phyloP scores from a whole-genome alignment of 345 rosid species.

The Brassica napus region Da-Ae NC_063451.1:18816001-18816500 shows the following conservation, averaged over 20 bases:
- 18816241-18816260: slow-evolving; percentile 59
- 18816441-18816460: background rate
- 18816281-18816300: slow-evolving; percentile 60
- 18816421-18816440: background rate
- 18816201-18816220: slow-evolving; percentile 78
- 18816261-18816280: slow-evolving; percentile 61
- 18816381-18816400: slow-evolving; percentile 54
- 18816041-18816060: no score
- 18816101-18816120: slow-evolving; percentile 22
- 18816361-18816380: slow-evolving; percentile 66
- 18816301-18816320: slow-evolving; percentile 78
- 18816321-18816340: slow-evolving; percentile 79
- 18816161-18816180: slow-evolving; percentile 76
- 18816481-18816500: slow-evolving; percentile 84
- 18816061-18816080: no score
- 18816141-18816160: slow-evolving; percentile 62
- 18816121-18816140: slow-evolving; percentile 87
- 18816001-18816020: no score
- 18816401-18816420: background rate
- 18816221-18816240: slow-evolving; percentile 68
- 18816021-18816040: no score
- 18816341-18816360: slow-evolving; percentile 61
- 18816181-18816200: slow-evolving; percentile 73
- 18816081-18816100: background rate
- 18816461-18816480: slow-evolving; percentile 88